Evolutionary conservation across 1,139 yeast species (phyloP), one percentile per base, ranked within the genome.

Genomic region (Komagataea norvegica): DNA sequence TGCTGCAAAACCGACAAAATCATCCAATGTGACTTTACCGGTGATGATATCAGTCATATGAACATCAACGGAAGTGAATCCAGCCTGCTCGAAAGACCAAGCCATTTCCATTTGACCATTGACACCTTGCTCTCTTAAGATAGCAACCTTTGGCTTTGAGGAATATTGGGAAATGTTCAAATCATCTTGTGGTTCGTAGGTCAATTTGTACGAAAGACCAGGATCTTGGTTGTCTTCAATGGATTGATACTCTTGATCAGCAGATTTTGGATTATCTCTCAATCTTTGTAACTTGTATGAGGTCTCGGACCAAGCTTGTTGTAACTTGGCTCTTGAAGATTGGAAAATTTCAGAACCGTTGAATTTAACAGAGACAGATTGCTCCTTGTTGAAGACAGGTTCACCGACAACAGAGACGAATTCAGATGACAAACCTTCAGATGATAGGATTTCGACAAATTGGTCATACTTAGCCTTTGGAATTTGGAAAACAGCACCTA

Each of bases 51-150:
- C 99, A 13, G 95, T 77, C 98, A 93, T 91, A 60, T 94, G 97
- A 29, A 93, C 95, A 64, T 93, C 99, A 43, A 86, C 79, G 13
- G 88, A 77, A 23, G 80, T 88, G 60, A 93, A 93, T 0, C 98
- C 99, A 21, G 98, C 96, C 61, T 80, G 88, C 59, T 81, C 81
- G 74, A 91, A 88, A 44, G 93, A 79, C 87, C 94, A 89, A 1
- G 98, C 96, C 97, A 93, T 89, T 66, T 93, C 99, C 70, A 83
- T 86, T 62, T 91, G 96, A 23, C 97, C 95, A 60, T 93, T 93
- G 39, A 91, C 96, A 66, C 99, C 99, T 67, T 93, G 98, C 60
- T 93, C 99, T 67, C 99, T 84, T 56, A 93, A 72, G 43, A 93
- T 88, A 25, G 98, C 98, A 47, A 93, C 98, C 63, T 78, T 82